These are phyloP conservation scores for Dactylellina sp. DNA, from an alignment of 2,329 filamentous ascomycete species.

Conservation along the genomic window DNA sequence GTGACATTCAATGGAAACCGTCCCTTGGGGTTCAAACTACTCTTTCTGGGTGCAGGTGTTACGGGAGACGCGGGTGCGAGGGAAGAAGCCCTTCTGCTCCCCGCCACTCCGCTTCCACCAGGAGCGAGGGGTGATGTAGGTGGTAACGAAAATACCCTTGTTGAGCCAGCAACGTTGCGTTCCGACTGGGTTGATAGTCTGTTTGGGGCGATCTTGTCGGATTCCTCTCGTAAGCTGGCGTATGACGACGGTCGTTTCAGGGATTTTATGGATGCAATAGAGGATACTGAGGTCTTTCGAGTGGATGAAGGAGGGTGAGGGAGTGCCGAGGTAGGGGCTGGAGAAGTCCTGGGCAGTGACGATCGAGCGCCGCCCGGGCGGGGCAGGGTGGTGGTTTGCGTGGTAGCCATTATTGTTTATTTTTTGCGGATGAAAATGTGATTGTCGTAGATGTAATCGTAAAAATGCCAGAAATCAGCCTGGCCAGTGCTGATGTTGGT, in stretches of 20 bases:
- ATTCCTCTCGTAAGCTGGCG: constrained; percentile 47
- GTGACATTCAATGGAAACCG: constrained; percentile 49
- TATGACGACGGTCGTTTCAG: constrained; percentile 52
- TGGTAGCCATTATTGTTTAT: constrained; percentile 43
- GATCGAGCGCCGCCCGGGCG: constrained; percentile 51
- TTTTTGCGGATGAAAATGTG: neutral
- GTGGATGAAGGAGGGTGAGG: constrained; percentile 31
- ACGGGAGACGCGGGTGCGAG: constrained; percentile 41
- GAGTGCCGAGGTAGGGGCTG: constrained; percentile 38
- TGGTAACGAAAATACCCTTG: constrained; percentile 43
- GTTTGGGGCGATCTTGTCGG: constrained; percentile 35
- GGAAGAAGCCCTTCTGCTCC: constrained; percentile 45
- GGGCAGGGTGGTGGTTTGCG: constrained; percentile 52
- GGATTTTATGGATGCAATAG: constrained; percentile 43
- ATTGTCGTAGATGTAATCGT: neutral
- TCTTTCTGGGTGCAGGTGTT: constrained; percentile 37
- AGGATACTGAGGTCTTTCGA: constrained; percentile 38
- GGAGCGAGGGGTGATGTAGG: constrained; percentile 46
- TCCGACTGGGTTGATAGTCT: constrained; percentile 51
- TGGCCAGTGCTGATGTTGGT: neutral
- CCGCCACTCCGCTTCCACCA: constrained; percentile 53
- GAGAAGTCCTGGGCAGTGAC: constrained; percentile 44
- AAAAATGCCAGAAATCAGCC: neutral
- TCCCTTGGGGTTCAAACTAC: constrained; percentile 53
- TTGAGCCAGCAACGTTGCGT: constrained; percentile 39